Percentiles rank a stretch among this genome's conserved stretches.
These are phyloP conservation scores for Metschnikowia reukaufii DNA, from an alignment of 805 yeast genomes.

Conservation along the genomic window DNA sequence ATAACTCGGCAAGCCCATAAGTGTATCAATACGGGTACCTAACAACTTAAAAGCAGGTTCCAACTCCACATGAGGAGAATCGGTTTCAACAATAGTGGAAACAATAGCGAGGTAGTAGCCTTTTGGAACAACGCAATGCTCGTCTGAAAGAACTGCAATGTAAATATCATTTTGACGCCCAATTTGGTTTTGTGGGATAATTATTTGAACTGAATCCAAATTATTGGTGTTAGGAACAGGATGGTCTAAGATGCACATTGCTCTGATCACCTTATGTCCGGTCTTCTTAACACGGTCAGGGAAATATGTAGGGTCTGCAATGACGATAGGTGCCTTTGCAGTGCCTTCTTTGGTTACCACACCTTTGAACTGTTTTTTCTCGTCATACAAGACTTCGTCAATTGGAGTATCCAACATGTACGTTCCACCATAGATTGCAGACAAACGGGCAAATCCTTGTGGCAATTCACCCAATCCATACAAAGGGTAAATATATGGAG, in stretches of 20 bases:
- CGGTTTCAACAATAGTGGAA: constrained; percentile 92
- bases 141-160: constrained; percentile 83
- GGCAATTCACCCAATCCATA: constrained; percentile 98
- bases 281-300: constrained; percentile 75
- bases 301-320: constrained; percentile 98
- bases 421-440: constrained; percentile 98
- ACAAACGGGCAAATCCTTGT: constrained; percentile 96
- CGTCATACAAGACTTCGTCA: constrained; percentile 79
- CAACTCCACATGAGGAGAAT: constrained; percentile 85
- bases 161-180: constrained; percentile 92
- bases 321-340: constrained; percentile 89
- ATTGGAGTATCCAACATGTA: constrained; percentile 97
- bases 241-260: constrained; percentile 86
- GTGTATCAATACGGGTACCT: constrained; percentile 75
- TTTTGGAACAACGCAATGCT: constrained; percentile 86
- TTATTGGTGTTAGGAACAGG: constrained; percentile 81
- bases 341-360: constrained; percentile 89
- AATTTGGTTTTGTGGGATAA: constrained; percentile 95
- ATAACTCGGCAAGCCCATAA: constrained; percentile 94
- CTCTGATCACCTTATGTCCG: constrained; percentile 75
- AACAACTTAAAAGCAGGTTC: constrained; percentile 91
- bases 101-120: constrained; percentile 91
- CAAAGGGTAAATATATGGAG: constrained; percentile 93
- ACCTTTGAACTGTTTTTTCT: constrained; percentile 68
- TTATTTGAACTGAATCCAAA: constrained; percentile 87